Evolutionary conservation across 345 rosid species (phyloP), one percentile per base, ranked within the genome.

Genomic region (Populus pruinosa): DNA sequence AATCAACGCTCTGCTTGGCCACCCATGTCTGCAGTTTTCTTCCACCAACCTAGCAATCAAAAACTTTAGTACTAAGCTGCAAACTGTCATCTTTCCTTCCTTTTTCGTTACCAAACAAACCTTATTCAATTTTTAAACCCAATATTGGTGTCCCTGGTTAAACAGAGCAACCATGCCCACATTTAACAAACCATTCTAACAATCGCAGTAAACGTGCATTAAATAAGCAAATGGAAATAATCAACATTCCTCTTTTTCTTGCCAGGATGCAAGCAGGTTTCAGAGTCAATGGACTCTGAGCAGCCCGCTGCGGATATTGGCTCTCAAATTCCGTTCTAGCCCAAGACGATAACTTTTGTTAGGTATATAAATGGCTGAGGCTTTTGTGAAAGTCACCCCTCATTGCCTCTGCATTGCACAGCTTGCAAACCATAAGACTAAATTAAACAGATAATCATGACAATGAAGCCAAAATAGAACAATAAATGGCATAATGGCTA

Each of bases 1-100:
- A 71, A 71, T 77, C 70, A 9, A 63, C 12, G 35, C 44, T 73
- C 71, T 38, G 56, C 71, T 76, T 69, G 77, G 75, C 76, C 72
- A 27, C 14, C 78, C 21, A 16, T 71, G 41, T 55, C 38, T 23
- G 39, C 50, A n/a, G 72, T 66, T 76, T 76, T 76, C 72, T 53
- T 50, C 63, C 18, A 16, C 56, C 9, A 67, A 38, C 71, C 20
- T 29, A 49, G 27, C 59, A 39, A 12, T 21, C 25, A 18, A 18
- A 4, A 41, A 29, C 29, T 43, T 17, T 17, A 16, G 49, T 13
- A 8, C 56, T 59, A 61, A 73, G 56, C 41, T 72, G 35, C 23
- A 56, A 23, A 72, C 67, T 59, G 70, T 43, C 59, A 8, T 20
- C 62, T 59, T 11, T 49, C 3, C 63, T 8, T 16, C 20, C 38